Evolutionary conservation across 192 early-diverging fungal genomes (phyloP), one percentile per base, ranked within the genome.

Genomic region (Ramicandelaber brevisporus): DNA sequence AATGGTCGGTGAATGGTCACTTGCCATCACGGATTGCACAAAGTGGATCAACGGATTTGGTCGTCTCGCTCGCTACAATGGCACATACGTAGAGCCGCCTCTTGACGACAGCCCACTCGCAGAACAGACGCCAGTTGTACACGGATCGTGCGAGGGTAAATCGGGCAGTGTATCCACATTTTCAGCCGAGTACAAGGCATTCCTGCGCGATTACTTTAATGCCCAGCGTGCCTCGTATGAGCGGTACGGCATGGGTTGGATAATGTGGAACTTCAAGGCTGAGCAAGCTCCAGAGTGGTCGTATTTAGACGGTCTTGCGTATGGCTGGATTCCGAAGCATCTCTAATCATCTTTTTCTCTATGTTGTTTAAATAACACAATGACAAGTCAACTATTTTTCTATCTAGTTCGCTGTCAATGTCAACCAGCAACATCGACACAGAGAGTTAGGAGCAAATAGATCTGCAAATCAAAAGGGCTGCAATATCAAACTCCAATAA

Each of bases 1-100:
- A 1, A 59, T 78, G 47, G 71, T 73, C 3, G 74, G 74, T 19
- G 74, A 78, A 32, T 78, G 65, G 49, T 72, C 74, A 5, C 32
- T 68, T 27, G 71, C 71, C n/a, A 61, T 48, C 12, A 70, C 68
- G 10, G 70, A 78, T 28, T 78, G 74, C 36, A 63, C 67, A 16
- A 65, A 49, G 7, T 73, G 62, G 51, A 46, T 77, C 16, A 78
- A 74, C 37, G 74, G 74, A 2, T 48, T 72, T 27, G 55, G 52
- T 12, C 28, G 31, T 14, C 61, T 60, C 6, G 48, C 61, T 11
- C 49, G 69, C 5, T 74, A 63, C 52, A 68, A 78, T 22, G 75
- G 75, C 2, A 55, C 61, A 0, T 43, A 40, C 5, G 36, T 43
- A 2, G 43, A 46, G 7, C 27, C 30, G 3, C 47, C 60, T 0